Conservation (phyloP, 108 stramenopile genomes). For the Pseudonitzschia pungens region DNA sequence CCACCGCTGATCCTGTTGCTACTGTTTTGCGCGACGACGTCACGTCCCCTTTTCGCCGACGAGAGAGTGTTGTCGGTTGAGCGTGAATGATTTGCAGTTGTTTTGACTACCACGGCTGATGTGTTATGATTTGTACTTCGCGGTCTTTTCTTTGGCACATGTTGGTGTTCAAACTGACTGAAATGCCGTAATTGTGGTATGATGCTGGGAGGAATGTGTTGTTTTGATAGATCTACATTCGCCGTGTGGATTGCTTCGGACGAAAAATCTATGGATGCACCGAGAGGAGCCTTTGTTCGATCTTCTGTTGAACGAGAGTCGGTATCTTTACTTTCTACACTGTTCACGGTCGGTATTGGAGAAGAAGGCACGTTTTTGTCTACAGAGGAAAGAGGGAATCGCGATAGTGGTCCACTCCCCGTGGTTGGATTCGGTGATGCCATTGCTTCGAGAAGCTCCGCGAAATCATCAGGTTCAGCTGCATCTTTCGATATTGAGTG, state of each 20-base stretch:
- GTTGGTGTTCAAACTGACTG: background rate
- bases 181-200: background rate
- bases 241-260: background rate
- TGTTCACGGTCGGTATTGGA: background rate
- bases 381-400: constrained; percentile 4
- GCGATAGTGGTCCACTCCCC: background rate
- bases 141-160: background rate
- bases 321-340: background rate
- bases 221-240: background rate
- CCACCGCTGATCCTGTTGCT: background rate
- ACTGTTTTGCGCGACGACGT: background rate
- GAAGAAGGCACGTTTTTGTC: background rate
- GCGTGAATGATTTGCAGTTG: background rate
- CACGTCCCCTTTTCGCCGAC: background rate
- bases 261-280: background rate
- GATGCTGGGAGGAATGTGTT: background rate
- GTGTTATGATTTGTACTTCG: background rate
- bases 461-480: constrained; percentile 5
- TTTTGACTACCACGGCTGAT: background rate
- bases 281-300: background rate
- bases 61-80: background rate
- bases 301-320: background rate
- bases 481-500: background rate
- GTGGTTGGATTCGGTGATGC: background rate
- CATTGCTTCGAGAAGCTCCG: constrained; percentile 12